These are phyloP conservation scores for Rhizoclosmatium globosum DNA, from an alignment of 192 early-diverging fungal species.

Conservation along the genomic window DNA sequence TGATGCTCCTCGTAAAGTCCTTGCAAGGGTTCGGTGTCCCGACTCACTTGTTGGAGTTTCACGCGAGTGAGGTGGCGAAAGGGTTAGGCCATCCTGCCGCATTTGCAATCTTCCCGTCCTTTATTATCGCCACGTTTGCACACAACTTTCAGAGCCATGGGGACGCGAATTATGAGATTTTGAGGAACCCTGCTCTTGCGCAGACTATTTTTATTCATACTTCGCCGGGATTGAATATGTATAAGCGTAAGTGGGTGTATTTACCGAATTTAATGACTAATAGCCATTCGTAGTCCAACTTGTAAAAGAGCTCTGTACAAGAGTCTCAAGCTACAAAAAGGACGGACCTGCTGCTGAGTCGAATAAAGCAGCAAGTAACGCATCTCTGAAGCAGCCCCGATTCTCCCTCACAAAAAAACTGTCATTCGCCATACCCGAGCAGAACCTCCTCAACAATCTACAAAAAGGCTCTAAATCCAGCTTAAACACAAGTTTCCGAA, in stretches of 20 bases:
- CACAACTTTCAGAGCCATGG: constrained; percentile 1
- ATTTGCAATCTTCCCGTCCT: constrained; percentile 13
- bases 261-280: too few relatives aligned
- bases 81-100: constrained; percentile 11
- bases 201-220: constrained; percentile 15
- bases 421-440: too few relatives aligned
- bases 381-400: background rate
- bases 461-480: too few relatives aligned
- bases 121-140: constrained; percentile 2
- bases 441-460: too few relatives aligned
- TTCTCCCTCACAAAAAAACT: too few relatives aligned
- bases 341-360: background rate
- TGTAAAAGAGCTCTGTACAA: background rate
- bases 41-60: constrained; percentile 21
- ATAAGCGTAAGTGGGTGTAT: constrained; percentile 12
- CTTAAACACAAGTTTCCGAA: too few relatives aligned
- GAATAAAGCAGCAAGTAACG: background rate
- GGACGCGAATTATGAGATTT: background rate
- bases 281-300: too few relatives aligned
- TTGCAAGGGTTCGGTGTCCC: constrained; percentile 13
- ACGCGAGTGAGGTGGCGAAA: constrained; percentile 8
- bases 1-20: background rate
- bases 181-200: background rate
- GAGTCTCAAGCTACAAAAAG: background rate
- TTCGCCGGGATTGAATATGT: constrained; percentile 1